phyloP scores from a whole-genome alignment of 805 yeast species.

The Metschnikowia orientalis region DNA sequence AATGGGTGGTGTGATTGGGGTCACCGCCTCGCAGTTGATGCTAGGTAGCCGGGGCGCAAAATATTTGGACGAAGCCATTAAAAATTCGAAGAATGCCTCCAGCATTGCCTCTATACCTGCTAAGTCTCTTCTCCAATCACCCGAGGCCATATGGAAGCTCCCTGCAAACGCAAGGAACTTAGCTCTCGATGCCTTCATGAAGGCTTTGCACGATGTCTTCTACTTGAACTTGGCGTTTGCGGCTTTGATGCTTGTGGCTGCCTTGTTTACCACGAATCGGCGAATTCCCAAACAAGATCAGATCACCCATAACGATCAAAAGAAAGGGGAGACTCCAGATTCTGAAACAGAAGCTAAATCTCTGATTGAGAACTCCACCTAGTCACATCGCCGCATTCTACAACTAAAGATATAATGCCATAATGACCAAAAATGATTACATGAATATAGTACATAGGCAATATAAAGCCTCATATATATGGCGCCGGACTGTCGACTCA shows the following conservation, averaged over 20 bases:
- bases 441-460: no score
- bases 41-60: slow-evolving; percentile 12
- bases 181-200: slow-evolving; percentile 24
- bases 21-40: slow-evolving; percentile 31
- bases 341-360: background rate
- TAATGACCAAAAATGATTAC: slow-evolving; percentile 3
- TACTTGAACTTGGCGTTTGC: slow-evolving; percentile 17
- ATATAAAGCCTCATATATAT: no score
- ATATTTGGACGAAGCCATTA: slow-evolving; percentile 10
- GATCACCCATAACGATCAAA: slow-evolving; percentile 8
- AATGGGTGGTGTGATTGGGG: slow-evolving; percentile 31
- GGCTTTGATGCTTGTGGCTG: slow-evolving; percentile 10
- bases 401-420: background rate
- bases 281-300: slow-evolving; percentile 13
- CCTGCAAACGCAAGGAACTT: slow-evolving; percentile 21
- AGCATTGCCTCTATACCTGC: slow-evolving; percentile 6
- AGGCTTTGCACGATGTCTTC: slow-evolving; percentile 16
- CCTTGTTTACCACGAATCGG: slow-evolving; percentile 14
- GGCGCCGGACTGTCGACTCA: no score
- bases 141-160: slow-evolving; percentile 24
- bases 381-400: no score
- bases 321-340: no score
- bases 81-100: slow-evolving; percentile 5
- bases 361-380: no score
- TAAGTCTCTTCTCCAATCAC: slow-evolving; percentile 19